Conservation (phyloP, 164 flowering plant species). For the Chimonanthus praecox region DNA sequence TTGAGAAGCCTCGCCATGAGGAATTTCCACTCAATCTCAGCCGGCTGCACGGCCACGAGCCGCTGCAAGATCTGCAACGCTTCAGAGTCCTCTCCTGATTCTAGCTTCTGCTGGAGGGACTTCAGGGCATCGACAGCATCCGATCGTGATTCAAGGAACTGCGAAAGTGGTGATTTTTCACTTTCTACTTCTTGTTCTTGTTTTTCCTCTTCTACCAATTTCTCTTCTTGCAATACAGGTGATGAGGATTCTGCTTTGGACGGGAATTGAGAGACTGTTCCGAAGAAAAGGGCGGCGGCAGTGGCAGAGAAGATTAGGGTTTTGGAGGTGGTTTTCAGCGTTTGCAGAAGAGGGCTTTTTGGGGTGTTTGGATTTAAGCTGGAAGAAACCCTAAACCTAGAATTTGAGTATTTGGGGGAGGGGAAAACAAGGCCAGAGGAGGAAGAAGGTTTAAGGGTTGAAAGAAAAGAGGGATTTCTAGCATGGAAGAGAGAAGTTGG, state of each 20-base stretch:
- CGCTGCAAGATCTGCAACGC: constrained; percentile 41
- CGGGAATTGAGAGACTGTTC: constrained; percentile 21
- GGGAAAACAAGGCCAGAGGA: constrained; percentile 1
- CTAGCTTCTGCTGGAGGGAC: constrained; percentile 51
- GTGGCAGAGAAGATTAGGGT: constrained; percentile 34
- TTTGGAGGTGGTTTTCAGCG: constrained; percentile 25
- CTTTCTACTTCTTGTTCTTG: constrained; percentile 1
- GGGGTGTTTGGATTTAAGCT: neutral
- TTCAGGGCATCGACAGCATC: constrained; percentile 51
- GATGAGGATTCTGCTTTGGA: constrained; percentile 42
- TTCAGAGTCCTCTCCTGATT: constrained; percentile 60
- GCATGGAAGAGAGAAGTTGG: neutral
- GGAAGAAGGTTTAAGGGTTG: neutral
- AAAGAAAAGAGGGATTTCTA: neutral
- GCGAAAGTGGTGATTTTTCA: constrained; percentile 29
- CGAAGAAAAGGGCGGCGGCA: constrained; percentile 25
- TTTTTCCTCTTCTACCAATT: constrained; percentile 6
- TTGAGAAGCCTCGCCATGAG: constrained; percentile 49
- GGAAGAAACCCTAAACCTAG: constrained; percentile 9
- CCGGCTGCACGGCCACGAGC: constrained; percentile 51
- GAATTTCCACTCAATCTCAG: constrained; percentile 57
- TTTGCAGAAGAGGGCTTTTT: constrained; percentile 8
- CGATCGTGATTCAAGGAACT: constrained; percentile 41
- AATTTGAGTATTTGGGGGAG: neutral
- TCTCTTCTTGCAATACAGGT: constrained; percentile 12